Conservation (phyloP, 2,329 filamentous ascomycete genomes). For the Fusarium sp. region DNA sequence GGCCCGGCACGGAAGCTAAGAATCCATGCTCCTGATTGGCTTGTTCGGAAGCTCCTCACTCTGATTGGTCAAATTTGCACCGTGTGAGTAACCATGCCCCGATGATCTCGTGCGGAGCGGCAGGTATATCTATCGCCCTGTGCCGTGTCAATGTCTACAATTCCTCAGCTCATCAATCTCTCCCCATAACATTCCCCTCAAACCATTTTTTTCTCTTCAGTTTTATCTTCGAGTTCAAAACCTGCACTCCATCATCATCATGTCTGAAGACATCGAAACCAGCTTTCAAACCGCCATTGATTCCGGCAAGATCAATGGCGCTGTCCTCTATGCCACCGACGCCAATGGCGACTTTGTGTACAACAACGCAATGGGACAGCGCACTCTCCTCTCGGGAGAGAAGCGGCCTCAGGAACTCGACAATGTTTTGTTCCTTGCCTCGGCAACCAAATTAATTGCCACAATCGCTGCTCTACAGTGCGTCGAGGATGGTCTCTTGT, state of each 20-base stretch:
- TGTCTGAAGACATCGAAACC: conserved; percentile 49
- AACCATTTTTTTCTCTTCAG: neutral
- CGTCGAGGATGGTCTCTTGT: conserved; percentile 60
- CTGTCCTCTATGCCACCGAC: conserved; percentile 53
- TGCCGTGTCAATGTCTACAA: neutral
- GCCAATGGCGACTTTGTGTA: conserved; percentile 51
- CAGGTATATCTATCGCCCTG: neutral
- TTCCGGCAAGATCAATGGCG: conserved; percentile 55
- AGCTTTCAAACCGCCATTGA: conserved; percentile 52
- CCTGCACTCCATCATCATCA: neutral
- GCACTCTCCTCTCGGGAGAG: conserved; percentile 52
- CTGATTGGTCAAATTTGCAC: neutral
- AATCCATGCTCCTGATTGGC: neutral
- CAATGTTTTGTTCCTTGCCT: conserved; percentile 50
- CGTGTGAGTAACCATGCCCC: neutral
- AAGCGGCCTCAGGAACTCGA: conserved; percentile 50
- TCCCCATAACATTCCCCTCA: neutral
- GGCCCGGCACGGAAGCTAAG: neutral
- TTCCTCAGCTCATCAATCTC: neutral
- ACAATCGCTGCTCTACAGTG: conserved; percentile 62
- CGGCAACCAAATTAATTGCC: conserved; percentile 56
- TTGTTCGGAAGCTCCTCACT: neutral
- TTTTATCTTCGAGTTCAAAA: too few relatives aligned
- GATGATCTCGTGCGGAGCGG: neutral
- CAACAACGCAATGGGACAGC: conserved; percentile 50